Conservation (phyloP, 768 basidiomycete genomes). For the Gloeophyllum trabeum region DNA sequence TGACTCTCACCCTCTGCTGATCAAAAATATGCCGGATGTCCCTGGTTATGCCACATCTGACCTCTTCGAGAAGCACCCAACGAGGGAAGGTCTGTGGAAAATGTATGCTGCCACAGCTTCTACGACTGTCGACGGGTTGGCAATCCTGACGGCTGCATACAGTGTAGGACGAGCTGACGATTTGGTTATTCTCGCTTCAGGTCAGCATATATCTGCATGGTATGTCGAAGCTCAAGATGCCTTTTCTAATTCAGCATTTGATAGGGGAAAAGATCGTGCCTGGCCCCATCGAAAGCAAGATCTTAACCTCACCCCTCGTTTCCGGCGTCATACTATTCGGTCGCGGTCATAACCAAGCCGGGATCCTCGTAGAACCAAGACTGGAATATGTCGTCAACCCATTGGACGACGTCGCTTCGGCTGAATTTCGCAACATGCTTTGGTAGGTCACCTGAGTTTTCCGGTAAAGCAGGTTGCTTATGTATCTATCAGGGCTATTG, state of each 20-base stretch:
- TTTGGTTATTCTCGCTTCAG: constrained; percentile 28
- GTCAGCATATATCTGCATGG: no score
- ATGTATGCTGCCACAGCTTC: background rate
- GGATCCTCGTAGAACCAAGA: constrained; percentile 20
- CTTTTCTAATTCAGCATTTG: background rate
- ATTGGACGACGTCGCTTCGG: constrained; percentile 14
- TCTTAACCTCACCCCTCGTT: no score
- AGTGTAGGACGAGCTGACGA: constrained; percentile 20
- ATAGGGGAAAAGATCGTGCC: background rate
- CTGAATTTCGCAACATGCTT: constrained; percentile 23
- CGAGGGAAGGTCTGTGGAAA: no score
- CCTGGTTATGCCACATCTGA: no score
- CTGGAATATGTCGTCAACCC: constrained; percentile 22
- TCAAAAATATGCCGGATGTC: background rate
- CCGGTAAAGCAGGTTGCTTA: background rate
- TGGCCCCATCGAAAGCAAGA: background rate
- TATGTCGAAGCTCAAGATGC: no score
- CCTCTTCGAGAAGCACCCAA: no score
- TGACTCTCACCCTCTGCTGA: background rate
- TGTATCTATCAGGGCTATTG: constrained; percentile 17
- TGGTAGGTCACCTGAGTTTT: constrained; percentile 15
- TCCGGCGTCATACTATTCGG: constrained; percentile 29
- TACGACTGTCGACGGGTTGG: background rate
- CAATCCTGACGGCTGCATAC: background rate
- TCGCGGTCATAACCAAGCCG: constrained; percentile 16